Evolutionary conservation across 345 rosid species (phyloP).

Genomic region (Eucalyptus pauciflora): DNA sequence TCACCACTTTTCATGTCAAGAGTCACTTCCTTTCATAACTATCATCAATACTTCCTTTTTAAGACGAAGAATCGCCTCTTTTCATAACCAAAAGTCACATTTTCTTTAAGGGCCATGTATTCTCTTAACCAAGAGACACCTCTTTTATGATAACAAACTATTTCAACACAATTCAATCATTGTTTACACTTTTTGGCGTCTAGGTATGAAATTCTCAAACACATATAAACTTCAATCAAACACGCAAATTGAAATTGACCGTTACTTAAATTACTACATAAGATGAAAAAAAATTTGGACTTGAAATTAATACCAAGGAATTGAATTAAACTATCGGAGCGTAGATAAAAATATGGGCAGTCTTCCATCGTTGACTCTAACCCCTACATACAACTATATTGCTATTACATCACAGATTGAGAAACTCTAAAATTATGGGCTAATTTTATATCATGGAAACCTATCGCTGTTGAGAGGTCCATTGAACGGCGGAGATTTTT

Average conservation of each 20-base stretch:
- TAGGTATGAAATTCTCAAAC: neutral
- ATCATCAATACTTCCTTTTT: no score
- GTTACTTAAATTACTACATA: neutral
- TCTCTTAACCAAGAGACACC: no score
- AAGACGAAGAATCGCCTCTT: no score
- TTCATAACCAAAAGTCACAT: no score
- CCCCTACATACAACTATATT: neutral
- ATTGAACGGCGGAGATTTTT: neutral
- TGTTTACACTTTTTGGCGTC: neutral
- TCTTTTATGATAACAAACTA: no score
- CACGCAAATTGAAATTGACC: neutral
- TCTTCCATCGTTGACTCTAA: neutral
- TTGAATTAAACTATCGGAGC: neutral
- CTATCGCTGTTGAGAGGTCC: neutral
- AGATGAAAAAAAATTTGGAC: neutral
- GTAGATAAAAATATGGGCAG: neutral
- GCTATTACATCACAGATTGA: neutral
- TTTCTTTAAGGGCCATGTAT: no score
- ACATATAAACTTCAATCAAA: neutral
- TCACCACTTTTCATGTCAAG: no score
- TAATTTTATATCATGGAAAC: neutral
- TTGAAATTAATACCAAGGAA: neutral
- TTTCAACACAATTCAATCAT: neutral
- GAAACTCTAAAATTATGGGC: neutral
- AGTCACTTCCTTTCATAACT: no score